These are phyloP conservation scores for Claviceps pusilla DNA, from an alignment of 2,329 filamentous ascomycete genomes.

Conservation along the genomic window DNA sequence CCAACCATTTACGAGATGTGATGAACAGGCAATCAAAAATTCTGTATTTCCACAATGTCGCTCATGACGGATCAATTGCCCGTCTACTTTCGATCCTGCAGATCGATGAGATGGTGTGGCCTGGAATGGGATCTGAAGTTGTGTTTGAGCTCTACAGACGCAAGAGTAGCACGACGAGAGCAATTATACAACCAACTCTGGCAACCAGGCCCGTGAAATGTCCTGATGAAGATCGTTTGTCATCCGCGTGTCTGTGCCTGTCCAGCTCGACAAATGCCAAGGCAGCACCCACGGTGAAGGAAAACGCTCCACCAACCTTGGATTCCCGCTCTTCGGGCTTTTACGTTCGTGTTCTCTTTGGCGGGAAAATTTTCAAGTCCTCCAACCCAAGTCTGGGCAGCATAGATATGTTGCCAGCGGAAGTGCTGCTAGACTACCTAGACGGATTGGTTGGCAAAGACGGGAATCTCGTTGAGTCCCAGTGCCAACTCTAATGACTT, in stretches of 20 bases:
- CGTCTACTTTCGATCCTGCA: constrained; percentile 56
- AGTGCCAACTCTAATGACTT: constrained; percentile 9
- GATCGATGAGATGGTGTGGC: constrained; percentile 65
- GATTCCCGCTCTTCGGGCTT: constrained; percentile 14
- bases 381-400: constrained; percentile 52
- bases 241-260: constrained; percentile 16
- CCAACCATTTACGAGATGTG: constrained; percentile 44
- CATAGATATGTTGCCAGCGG: constrained; percentile 56
- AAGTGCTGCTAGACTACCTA: constrained; percentile 52
- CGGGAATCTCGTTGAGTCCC: constrained; percentile 27
- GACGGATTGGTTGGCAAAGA: constrained; percentile 50
- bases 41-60: constrained; percentile 60
- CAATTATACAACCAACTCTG: neutral
- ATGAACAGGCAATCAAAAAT: constrained; percentile 24
- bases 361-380: constrained; percentile 50
- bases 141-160: constrained; percentile 58
- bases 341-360: constrained; percentile 56
- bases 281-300: neutral
- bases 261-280: constrained; percentile 4
- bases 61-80: constrained; percentile 62
- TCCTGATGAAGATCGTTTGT: constrained; percentile 9
- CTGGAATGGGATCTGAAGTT: constrained; percentile 66
- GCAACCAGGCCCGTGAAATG: constrained; percentile 12
- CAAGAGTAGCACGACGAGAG: constrained; percentile 6
- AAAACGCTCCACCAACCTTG: neutral